Base-by-base conservation (phyloP, 768 basidiomycete genomes). In the Leccinum broughii region DNA sequence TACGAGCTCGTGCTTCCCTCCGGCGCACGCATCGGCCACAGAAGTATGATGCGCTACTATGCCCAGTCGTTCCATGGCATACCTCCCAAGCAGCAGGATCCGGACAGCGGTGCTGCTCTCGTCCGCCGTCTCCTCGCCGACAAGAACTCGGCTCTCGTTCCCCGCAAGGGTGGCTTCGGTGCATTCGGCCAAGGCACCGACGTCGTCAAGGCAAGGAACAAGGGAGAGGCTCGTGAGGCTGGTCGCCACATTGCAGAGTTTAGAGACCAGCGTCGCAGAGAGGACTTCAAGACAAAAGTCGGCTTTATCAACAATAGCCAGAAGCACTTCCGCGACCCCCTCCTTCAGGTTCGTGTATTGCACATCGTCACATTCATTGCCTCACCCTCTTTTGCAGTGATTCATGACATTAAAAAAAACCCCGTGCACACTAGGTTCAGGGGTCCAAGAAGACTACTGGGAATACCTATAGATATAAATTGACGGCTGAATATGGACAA, bases 141-240 rank as follows among this genome's bases (percentile, higher is more conserved):
- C 72, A 93, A 90, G 69, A 88, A 93, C 67, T 85, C 88, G 0
- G 90, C 89, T 0, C 80, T 98, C 46, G 87, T 99, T 2, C 93
- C 96, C 0, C 77, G 85, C 13, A 88, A 81, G 66, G 95, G 92
- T 39, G 95, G 92, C 1, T 93, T 86, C 62, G 95, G 95, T 26
- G 93, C 92, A 3, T 95, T 81, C 68, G 95, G 95, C 2, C 76
- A 76, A 10, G 94, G 93, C 1, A 87, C 83, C 8, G 85, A 93
- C 34, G 89, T 95, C 10, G 83, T 98, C 62, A 92, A 89, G 72
- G 96, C 94, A 22, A 82, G 93, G 55, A 98, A 98, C 77, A 83
- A 82, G n/a, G 97, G 97, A 2, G 96, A 98, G 77, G 97, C 97
- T 14, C 84, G 84, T 64, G 90, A 98, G 74, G 96, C 96, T 22